A percentile compares a stretch with the other conserved stretches of the same genome.
phyloP scores from a whole-genome alignment of 2,329 filamentous ascomycete species.

The Fusarium sp. region DNA sequence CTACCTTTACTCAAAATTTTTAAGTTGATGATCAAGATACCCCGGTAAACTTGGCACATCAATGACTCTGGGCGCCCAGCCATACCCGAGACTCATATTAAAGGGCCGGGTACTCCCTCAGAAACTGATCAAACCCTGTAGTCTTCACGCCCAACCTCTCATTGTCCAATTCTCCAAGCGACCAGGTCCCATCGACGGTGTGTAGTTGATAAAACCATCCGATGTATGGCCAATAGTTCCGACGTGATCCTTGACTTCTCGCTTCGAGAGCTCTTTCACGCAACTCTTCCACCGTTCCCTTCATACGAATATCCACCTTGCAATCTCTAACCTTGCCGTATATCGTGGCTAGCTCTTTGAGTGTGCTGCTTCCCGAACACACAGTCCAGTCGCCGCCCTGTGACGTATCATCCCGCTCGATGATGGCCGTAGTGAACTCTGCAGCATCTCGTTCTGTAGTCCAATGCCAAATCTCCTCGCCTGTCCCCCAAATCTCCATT shows the following conservation, averaged over 20 bases:
- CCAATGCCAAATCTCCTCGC: not conserved
- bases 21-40: not conserved
- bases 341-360: not conserved
- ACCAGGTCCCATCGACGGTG: not conserved
- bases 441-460: not conserved
- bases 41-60: not conserved
- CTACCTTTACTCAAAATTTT: not conserved
- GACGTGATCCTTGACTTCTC: not conserved
- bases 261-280: not conserved
- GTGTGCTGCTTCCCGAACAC: not conserved
- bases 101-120: not conserved
- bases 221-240: not conserved
- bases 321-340: not conserved
- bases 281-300: not conserved
- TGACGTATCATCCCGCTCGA: not conserved
- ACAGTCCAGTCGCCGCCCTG: constrained; percentile 3
- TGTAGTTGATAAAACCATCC: constrained; percentile 1
- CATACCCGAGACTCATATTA: not conserved
- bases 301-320: not conserved
- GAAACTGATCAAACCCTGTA: not conserved
- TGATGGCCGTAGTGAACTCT: not conserved
- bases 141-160: not conserved
- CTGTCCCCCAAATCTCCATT: not conserved
- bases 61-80: not conserved
- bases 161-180: not conserved